Base-by-base conservation (phyloP, 2,329 filamentous ascomycete species). In the Aureobasidium leucospermi region DNA sequence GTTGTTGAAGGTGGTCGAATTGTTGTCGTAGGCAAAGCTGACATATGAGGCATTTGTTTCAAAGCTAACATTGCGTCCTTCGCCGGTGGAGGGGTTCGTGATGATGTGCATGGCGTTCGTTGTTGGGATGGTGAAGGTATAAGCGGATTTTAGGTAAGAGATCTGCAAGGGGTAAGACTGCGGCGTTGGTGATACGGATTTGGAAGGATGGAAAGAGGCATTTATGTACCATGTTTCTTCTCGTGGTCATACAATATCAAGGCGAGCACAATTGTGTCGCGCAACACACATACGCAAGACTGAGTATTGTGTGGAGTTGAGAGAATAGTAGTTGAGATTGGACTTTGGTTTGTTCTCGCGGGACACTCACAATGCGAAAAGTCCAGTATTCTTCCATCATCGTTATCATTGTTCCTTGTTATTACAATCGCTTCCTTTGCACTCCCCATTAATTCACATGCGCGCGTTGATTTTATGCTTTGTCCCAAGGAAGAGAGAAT, bases 401-500 rank as follows among this genome's bases (percentile, higher is more conserved):
- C 51, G 38, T 43, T 43, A 55, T 55, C 51, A 55, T 55, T 55
- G 51, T 55, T 55, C 51, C 39, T 23, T 55, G 28, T 55, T 55
- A 43, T 42, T 55, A 55, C 51, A 55, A 43, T 23, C 38, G 38
- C 19, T 41, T 42, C 28, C 16, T 31, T 6, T 5, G 6, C 16
- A 36, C 31, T 4, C 23, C 23, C 36, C 48, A 52, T 52, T 31
- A 41, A 52, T 52, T 16, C 48, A 52, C 48, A 31, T 23, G 23
- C 9, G 32, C 36, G 36, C 23, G 23, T 52, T 41, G 41, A 29
- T 31, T 52, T 52, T 36, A 52, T 52, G 55, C 19, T 29, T 61
- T 70, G 55, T 82, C 79, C 87, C 87, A 90, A 10, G 87, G 87
- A 65, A 89, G 73, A 3, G 85, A 81, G 68, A 89, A 90, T 1